These are phyloP conservation scores for Collybiopsis luxurians DNA, from an alignment of 768 basidiomycete species.

Conservation along the genomic window DNA sequence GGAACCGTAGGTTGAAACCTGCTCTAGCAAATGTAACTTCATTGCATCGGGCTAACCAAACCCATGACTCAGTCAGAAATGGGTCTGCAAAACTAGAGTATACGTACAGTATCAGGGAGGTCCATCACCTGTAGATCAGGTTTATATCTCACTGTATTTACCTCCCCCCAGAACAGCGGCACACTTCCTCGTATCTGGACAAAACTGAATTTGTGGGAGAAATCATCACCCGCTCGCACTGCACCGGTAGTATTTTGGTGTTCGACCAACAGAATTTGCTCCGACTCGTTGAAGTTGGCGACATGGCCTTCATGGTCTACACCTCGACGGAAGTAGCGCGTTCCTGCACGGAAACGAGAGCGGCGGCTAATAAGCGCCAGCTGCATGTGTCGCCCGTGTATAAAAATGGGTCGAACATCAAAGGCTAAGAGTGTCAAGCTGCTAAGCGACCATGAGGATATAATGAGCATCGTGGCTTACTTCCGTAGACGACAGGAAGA, in stretches of 20 bases:
- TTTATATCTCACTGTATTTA: slow-evolving; percentile 93
- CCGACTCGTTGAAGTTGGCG: slow-evolving; percentile 98
- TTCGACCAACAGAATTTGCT: slow-evolving; percentile 86
- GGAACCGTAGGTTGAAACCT: slow-evolving; percentile 71
- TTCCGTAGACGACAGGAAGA: slow-evolving; percentile 92
- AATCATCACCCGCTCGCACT: slow-evolving; percentile 41
- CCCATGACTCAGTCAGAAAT: background rate
- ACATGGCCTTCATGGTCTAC: slow-evolving; percentile 87
- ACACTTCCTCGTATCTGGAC: slow-evolving; percentile 94
- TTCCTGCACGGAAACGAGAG: slow-evolving; percentile 92
- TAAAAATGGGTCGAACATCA: slow-evolving; percentile 70
- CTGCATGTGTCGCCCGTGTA: slow-evolving; percentile 78
- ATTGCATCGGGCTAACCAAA: slow-evolving; percentile 62
- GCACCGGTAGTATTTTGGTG: slow-evolving; percentile 40
- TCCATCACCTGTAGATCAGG: slow-evolving; percentile 98
- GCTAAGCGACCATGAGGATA: slow-evolving; percentile 7
- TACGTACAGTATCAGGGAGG: slow-evolving; percentile 73
- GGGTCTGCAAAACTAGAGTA: background rate
- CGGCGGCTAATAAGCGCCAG: slow-evolving; percentile 91
- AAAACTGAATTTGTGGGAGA: slow-evolving; percentile 70
- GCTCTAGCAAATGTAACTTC: slow-evolving; percentile 70
- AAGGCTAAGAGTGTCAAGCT: slow-evolving; percentile 68
- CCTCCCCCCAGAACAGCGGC: slow-evolving; percentile 94
- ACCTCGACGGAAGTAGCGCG: slow-evolving; percentile 95
- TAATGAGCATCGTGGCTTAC: slow-evolving; percentile 46